phyloP scores from a whole-genome alignment of 371 early-diverging fungal species.

The Saksenaea oblongispora region DNA sequence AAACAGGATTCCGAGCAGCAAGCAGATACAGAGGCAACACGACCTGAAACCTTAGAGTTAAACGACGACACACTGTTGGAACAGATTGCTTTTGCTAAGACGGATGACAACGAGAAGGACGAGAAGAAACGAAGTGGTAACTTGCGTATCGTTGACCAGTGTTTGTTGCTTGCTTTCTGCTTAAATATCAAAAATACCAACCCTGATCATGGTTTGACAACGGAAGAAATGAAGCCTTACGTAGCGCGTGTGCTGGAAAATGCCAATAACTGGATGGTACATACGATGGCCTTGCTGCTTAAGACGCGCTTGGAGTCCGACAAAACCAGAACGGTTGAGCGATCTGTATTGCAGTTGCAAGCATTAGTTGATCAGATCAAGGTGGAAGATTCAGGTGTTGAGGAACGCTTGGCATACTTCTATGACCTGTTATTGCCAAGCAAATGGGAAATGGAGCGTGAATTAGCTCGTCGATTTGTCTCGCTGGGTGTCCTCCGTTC shows the following conservation, averaged over 20 bases:
- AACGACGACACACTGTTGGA: slow-evolving; percentile 95
- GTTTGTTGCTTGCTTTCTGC: slow-evolving; percentile 86
- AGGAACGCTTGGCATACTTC: slow-evolving; percentile 82
- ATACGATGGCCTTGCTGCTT: slow-evolving; percentile 89
- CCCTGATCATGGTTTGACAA: slow-evolving; percentile 88
- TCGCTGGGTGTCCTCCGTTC: slow-evolving; percentile 85
- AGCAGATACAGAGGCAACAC: slow-evolving; percentile 18
- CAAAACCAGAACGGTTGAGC: slow-evolving; percentile 88
- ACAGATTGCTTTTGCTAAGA: slow-evolving; percentile 62
- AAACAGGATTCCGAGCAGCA: slow-evolving; percentile 7
- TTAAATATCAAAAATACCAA: slow-evolving; percentile 92
- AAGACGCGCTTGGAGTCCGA: slow-evolving; percentile 89
- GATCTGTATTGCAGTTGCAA: slow-evolving; percentile 90
- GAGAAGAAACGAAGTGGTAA: slow-evolving; percentile 50
- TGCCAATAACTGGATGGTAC: slow-evolving; percentile 96
- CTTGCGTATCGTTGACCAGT: slow-evolving; percentile 83
- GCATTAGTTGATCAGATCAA: slow-evolving; percentile 91
- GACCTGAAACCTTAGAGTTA: slow-evolving; percentile 73
- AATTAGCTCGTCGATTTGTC: slow-evolving; percentile 84
- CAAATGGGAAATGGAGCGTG: slow-evolving; percentile 94
- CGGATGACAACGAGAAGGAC: slow-evolving; percentile 40
- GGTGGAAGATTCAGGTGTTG: slow-evolving; percentile 72
- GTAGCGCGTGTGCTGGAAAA: slow-evolving; percentile 88
- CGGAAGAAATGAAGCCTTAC: slow-evolving; percentile 92
- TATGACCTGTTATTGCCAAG: slow-evolving; percentile 80